phyloP scores from a whole-genome alignment of 495 filamentous ascomycete species.

The Neurospora africana region DNA sequence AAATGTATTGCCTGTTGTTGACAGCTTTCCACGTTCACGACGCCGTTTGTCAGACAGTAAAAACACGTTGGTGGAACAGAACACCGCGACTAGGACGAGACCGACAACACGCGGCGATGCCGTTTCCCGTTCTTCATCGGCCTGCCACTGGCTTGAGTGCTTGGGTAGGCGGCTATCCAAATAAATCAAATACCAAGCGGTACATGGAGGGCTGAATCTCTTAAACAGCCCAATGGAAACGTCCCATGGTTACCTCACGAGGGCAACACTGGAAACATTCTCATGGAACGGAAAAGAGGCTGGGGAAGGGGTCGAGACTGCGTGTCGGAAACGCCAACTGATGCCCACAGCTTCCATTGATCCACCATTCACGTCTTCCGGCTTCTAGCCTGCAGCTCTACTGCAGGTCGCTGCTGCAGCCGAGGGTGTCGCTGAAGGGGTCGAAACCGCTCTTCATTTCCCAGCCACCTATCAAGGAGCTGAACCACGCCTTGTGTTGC shows the following conservation, averaged over 20 bases:
- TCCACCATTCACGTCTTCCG: conserved; percentile 7
- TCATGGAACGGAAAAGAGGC: conserved; percentile 10
- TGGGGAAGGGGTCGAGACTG: conserved; percentile 11
- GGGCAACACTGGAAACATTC: conserved; percentile 4
- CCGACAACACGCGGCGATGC: not conserved
- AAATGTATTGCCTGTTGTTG: not conserved
- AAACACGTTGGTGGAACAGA: not conserved
- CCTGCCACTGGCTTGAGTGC: not conserved
- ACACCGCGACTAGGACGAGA: not conserved
- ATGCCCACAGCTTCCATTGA: conserved; percentile 7
- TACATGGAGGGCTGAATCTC: not conserved
- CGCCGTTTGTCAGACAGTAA: not conserved
- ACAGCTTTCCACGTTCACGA: not conserved
- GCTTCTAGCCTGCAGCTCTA: conserved; percentile 15
- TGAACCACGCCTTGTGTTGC: conserved; percentile 3
- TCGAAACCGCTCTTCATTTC: not conserved
- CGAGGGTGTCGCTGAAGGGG: conserved; percentile 9
- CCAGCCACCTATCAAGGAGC: conserved; percentile 7
- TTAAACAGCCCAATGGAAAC: not conserved
- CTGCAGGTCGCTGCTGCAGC: conserved; percentile 13
- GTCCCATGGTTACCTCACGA: conserved; percentile 1
- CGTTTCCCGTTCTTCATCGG: not conserved
- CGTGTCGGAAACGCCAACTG: conserved; percentile 15
- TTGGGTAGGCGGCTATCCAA: not conserved
- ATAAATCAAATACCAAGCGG: not conserved